Percentiles rank a stretch among this genome's conserved stretches.
phyloP scores from a whole-genome alignment of 768 basidiomycete species.

The Termitomyces sp. region DNA sequence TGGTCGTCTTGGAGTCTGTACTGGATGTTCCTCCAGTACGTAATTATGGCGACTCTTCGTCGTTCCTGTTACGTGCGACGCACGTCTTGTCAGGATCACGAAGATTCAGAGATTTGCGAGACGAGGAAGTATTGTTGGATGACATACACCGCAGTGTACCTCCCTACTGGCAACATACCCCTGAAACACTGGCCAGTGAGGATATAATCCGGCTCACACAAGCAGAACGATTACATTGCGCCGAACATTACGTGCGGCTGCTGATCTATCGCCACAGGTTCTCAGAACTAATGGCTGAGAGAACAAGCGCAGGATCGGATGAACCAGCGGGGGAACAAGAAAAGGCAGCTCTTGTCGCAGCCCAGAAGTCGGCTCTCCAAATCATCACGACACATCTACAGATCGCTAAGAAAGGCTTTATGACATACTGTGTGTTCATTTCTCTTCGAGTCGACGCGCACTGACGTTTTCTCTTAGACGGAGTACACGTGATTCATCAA shows the following conservation, averaged over 20 bases:
- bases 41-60: slow-evolving; percentile 53
- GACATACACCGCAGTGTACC: slow-evolving; percentile 73
- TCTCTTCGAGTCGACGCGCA: background rate
- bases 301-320: slow-evolving; percentile 42
- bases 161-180: slow-evolving; percentile 72
- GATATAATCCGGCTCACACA: slow-evolving; percentile 90
- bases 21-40: slow-evolving; percentile 76
- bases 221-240: slow-evolving; percentile 79
- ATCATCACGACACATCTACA: slow-evolving; percentile 81
- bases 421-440: slow-evolving; percentile 83
- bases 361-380: slow-evolving; percentile 73
- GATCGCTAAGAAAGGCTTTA: slow-evolving; percentile 81
- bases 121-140: slow-evolving; percentile 78
- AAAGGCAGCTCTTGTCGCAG: slow-evolving; percentile 69
- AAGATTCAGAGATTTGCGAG: slow-evolving; percentile 60
- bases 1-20: slow-evolving; percentile 86
- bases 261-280: slow-evolving; percentile 87
- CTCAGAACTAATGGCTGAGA: slow-evolving; percentile 70
- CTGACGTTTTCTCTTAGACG: slow-evolving; percentile 46
- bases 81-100: slow-evolving; percentile 59
- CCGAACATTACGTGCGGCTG: slow-evolving; percentile 83
- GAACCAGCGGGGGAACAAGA: slow-evolving; percentile 67
- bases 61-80: slow-evolving; percentile 75
- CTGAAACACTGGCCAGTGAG: slow-evolving; percentile 75
- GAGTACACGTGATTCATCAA: slow-evolving; percentile 94